Percentiles rank a stretch among this genome's conserved stretches.
Evolutionary conservation across 2,329 filamentous ascomycete genomes (phyloP).

Genomic region (Fusarium pseudonygamai): DNA sequence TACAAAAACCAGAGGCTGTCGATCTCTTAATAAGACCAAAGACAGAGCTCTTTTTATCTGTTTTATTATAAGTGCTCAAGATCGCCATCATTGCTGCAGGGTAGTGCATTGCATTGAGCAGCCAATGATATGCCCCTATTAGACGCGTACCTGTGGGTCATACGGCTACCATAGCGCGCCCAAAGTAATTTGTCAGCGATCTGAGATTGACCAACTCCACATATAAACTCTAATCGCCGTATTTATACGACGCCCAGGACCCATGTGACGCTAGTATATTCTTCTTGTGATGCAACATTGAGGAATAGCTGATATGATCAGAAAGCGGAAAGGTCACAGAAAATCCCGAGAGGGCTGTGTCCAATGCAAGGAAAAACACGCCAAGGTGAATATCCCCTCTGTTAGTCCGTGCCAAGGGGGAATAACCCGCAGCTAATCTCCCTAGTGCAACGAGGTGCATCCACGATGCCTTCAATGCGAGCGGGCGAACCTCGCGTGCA

Average conservation of each 20-base stretch:
- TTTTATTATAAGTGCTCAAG: no score
- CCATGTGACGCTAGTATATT: not conserved
- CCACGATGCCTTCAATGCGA: not conserved
- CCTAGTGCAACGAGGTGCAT: not conserved
- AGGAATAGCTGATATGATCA: not conserved
- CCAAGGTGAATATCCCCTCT: not conserved
- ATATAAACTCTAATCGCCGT: not conserved
- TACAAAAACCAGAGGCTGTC: fast-evolving
- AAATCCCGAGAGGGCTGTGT: not conserved
- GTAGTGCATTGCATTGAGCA: no score
- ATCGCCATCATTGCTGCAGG: no score
- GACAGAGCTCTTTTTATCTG: no score
- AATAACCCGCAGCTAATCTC: not conserved
- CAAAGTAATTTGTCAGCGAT: not conserved
- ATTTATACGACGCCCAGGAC: not conserved
- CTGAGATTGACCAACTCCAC: not conserved
- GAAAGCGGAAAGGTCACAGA: not conserved
- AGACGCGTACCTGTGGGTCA: no score
- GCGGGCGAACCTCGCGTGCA: not conserved
- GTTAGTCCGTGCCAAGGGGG: no score
- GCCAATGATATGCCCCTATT: no score
- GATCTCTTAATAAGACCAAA: no score
- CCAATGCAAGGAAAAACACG: not conserved
- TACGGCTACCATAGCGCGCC: no score
- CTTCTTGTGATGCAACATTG: fast-evolving